Base-by-base conservation (phyloP, 1,139 yeast genomes). In the Debaryomyces singareniensis region DNA sequence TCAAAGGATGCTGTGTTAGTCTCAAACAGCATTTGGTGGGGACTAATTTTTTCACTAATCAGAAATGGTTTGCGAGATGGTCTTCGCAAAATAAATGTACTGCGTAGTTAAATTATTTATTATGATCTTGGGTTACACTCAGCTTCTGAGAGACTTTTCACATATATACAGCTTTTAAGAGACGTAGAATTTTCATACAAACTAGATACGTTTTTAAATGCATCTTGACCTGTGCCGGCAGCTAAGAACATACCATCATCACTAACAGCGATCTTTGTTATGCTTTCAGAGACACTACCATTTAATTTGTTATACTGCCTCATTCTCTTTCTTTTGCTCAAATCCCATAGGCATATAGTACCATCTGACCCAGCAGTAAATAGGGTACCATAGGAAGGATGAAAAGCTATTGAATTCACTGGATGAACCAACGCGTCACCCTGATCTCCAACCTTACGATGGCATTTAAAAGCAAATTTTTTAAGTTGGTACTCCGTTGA, bases 341-440 rank as follows among this genome's bases (percentile, higher is more conserved):
- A 71, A 45, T 84, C 85, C 97, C 97, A 87, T 13, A 79, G 53
- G 40, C 86, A 80, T 1, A 86, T 73, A 25, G 71, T 59, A 0
- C 86, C 78, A 52, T 87, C 96, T 1, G 89, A 76, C 0, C 95
- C 95, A 1, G 79, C 85, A 0, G 95, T 82, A 48, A 75, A 78
- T 20, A 85, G 61, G 1, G 75, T 66, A 12, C 61, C 58, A 33
- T 57, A 55, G 23, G 39, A 43, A 2, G 68, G 68, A 39, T 71
- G 71, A 45, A 81, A 80, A 10, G 65, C 64, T 5, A 86, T 49
- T 1, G 84, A 66, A 42, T 85, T 84, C 6, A 89, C 87, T 0
- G 95, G 94, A 27, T 74, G 78, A 2, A 84, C 94, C 29, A 76
- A 55, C 39, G 79, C 89, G 18, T 71, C 73, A 16, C 63, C 57